Base-by-base conservation (phyloP, 257 asterid species). In the Plantago elongata region DNA sequence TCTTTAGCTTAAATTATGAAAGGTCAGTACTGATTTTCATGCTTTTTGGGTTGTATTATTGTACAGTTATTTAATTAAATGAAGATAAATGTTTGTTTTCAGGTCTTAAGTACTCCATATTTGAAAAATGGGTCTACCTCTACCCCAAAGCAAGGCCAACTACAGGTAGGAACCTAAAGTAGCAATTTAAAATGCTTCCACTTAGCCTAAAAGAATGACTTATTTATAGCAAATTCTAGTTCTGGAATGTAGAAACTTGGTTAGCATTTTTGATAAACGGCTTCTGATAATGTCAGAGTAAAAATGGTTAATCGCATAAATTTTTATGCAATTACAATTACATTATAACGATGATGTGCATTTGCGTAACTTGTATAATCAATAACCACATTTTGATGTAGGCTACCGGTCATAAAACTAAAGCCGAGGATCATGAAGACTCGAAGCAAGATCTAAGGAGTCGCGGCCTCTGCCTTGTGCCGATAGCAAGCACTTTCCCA, bases 401-500 rank as follows among this genome's bases (percentile, higher is more conserved):
- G 94, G 71, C 9, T 57, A 63, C 42, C 18, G 79, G 69, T 34
- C 40, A 34, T 60, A 78, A 69, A 52, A 13, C 13, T 60, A 78
- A 69, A 52, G n/a, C 13, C 3, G 69, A 62, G 73, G 82, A 77
- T 9, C 57, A 64, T 66, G 77, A 87, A 68, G 82, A 68, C 65
- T n/a, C 43, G 34, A 77, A 59, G 14, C 69, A 61, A 62, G 95
- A 83, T 73, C 68, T 88, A 61, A 81, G 66, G 70, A 81, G 86
- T 69, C 84, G 84, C 18, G 98, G 98, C 5, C 84, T 92, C 38
- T 88, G 97, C 74, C 84, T 92, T 6, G 95, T 89, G 54, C 98
- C 97, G 11, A 75, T 86, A 54, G 77, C 95, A 3, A 86, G 93
- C 79, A 88, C 94, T n/a, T 86, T 83, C 69, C 92, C 94, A 0